phyloP scores from a whole-genome alignment of 345 rosid genomes.

The Zanthoxylum bungeanum region DNA sequence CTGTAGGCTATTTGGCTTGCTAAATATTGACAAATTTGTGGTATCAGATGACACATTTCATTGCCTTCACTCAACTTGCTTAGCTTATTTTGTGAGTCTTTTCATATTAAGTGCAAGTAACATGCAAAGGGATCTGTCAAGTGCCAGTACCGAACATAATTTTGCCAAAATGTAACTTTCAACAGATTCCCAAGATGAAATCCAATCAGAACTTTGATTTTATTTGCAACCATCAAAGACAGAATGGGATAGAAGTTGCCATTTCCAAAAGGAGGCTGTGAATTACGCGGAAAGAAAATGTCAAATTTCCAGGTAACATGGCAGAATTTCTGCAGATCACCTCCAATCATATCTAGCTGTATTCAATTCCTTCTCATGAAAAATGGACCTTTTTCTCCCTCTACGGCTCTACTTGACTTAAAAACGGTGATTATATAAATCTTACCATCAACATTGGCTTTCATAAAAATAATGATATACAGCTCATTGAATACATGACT shows the following conservation, averaged over 20 bases:
- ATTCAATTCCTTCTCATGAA: neutral
- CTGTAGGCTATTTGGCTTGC: neutral
- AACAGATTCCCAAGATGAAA: neutral
- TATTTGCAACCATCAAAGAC: neutral
- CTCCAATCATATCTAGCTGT: conserved; percentile 9
- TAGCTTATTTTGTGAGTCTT: neutral
- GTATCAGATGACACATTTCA: neutral
- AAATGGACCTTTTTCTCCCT: neutral
- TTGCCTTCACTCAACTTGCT: neutral
- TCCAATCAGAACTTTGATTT: neutral
- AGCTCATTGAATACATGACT: neutral
- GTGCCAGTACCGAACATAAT: neutral
- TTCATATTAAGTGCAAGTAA: neutral
- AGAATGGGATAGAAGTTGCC: neutral
- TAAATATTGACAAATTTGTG: neutral
- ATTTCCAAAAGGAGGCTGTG: neutral
- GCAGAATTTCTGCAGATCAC: conserved; percentile 5
- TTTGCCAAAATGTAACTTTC: neutral
- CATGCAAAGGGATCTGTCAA: neutral
- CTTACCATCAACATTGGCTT: neutral
- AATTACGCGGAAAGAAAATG: neutral
- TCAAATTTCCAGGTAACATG: conserved; percentile 10
- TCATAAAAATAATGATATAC: neutral
- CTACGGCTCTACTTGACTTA: neutral
- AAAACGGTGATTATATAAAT: conserved; percentile 15